These are phyloP conservation scores for Licmophora abbreviata DNA, from an alignment of 108 stramenopile species.

Conservation along the genomic window DNA sequence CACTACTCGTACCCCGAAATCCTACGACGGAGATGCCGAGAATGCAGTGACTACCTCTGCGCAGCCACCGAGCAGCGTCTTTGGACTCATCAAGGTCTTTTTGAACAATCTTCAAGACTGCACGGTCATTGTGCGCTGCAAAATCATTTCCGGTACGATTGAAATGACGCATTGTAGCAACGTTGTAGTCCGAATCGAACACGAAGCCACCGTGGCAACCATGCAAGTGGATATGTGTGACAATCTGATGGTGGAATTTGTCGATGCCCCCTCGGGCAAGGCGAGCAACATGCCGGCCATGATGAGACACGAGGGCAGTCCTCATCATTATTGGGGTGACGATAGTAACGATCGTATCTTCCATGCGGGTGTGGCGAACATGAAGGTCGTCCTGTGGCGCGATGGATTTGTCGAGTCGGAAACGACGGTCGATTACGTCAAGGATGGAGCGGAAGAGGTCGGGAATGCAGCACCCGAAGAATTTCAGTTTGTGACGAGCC, in stretches of 20 bases:
- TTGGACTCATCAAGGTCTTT: constrained; percentile 66
- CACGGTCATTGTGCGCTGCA: constrained; percentile 71
- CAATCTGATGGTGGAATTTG: constrained; percentile 55
- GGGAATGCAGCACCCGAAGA: constrained; percentile 77
- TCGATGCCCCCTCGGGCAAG: constrained; percentile 68
- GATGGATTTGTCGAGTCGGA: constrained; percentile 69
- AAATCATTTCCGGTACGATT: constrained; percentile 78
- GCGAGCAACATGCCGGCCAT: constrained; percentile 27
- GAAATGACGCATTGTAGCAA: constrained; percentile 75
- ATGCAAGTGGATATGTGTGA: constrained; percentile 77
- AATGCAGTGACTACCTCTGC: constrained; percentile 31
- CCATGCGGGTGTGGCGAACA: constrained; percentile 75
- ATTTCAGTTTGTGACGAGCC: constrained; percentile 76
- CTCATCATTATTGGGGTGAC: constrained; percentile 69
- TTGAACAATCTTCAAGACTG: constrained; percentile 69
- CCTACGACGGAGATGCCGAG: constrained; percentile 64
- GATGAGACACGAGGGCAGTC: constrained; percentile 28
- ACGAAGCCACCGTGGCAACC: constrained; percentile 70
- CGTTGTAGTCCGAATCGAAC: constrained; percentile 39
- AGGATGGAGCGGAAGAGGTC: constrained; percentile 58
- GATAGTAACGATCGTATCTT: constrained; percentile 78
- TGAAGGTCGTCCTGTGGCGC: constrained; percentile 47
- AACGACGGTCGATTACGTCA: constrained; percentile 48
- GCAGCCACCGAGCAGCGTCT: constrained; percentile 10
- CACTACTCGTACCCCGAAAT: constrained; percentile 41